A percentile compares a stretch with the other conserved stretches of the same genome.
Conservation (phyloP, 2,329 filamentous ascomycete genomes). For the Teratosphaeria destructans region DNA sequence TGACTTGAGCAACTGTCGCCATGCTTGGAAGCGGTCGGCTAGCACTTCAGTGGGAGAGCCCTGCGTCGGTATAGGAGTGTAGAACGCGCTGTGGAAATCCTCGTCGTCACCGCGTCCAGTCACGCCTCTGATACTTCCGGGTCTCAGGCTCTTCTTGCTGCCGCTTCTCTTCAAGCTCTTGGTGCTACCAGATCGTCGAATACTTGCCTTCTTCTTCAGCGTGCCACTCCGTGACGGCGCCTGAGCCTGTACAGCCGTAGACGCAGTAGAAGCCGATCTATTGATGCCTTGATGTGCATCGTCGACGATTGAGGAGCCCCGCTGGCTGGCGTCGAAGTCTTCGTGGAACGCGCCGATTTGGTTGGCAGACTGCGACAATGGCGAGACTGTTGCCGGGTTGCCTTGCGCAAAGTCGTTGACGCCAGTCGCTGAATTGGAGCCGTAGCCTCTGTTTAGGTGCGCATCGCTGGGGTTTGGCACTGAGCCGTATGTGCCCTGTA, state of each 20-base stretch:
- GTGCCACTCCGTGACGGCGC: constrained; percentile 56
- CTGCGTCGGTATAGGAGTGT: constrained; percentile 76
- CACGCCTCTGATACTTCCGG: constrained; percentile 77
- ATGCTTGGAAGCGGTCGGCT: constrained; percentile 82
- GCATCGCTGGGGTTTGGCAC: constrained; percentile 30
- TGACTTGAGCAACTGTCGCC: constrained; percentile 92
- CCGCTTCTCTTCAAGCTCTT: constrained; percentile 70
- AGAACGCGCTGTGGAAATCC: constrained; percentile 73
- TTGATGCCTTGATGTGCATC: constrained; percentile 40
- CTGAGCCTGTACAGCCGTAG: constrained; percentile 34
- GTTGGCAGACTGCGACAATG: constrained; percentile 29
- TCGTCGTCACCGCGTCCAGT: constrained; percentile 47
- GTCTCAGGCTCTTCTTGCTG: constrained; percentile 71
- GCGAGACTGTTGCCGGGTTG: constrained; percentile 23
- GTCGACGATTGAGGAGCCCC: constrained; percentile 55
- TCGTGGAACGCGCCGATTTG: constrained; percentile 28
- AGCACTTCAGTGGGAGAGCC: constrained; percentile 82
- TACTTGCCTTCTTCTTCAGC: constrained; percentile 76
- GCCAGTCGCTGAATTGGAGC: constrained; percentile 10
- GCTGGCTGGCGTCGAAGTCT: constrained; percentile 59
- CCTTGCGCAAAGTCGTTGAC: constrained; percentile 30
- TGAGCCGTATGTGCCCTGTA: constrained; percentile 22
- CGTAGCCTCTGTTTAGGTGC: constrained; percentile 25
- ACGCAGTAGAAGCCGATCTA: constrained; percentile 48
- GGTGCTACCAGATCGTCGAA: constrained; percentile 63